These are phyloP conservation scores for Delitschia confertaspora DNA, from an alignment of 495 filamentous ascomycete species.

Conservation along the genomic window DNA sequence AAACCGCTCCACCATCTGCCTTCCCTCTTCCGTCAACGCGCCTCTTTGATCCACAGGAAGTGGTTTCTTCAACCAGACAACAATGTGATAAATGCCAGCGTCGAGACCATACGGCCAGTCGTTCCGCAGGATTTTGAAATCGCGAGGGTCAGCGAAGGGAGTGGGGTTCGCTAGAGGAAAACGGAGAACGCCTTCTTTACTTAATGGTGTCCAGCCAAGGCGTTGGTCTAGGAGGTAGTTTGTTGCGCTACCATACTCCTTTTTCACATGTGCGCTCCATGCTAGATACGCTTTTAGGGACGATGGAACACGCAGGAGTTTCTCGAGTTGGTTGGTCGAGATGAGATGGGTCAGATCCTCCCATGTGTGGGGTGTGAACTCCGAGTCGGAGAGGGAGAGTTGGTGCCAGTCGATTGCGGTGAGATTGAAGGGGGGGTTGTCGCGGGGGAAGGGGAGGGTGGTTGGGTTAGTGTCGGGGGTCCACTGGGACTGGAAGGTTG, in stretches of 20 bases:
- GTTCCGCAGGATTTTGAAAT: constrained; percentile 72
- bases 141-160: constrained; percentile 61
- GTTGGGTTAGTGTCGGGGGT: constrained; percentile 18
- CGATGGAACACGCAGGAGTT: constrained; percentile 72
- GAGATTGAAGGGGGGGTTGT: constrained; percentile 32
- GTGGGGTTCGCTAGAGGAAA: constrained; percentile 44
- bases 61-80: constrained; percentile 56
- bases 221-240: constrained; percentile 66
- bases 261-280: constrained; percentile 63
- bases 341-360: constrained; percentile 29
- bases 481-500: constrained; percentile 18
- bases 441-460: constrained; percentile 19
- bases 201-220: constrained; percentile 55
- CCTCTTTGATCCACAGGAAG: constrained; percentile 52
- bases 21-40: constrained; percentile 61
- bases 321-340: constrained; percentile 59
- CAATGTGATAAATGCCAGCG: constrained; percentile 60
- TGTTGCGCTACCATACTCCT: constrained; percentile 65
- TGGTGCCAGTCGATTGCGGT: constrained; percentile 31
- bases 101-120: constrained; percentile 86
- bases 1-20: constrained; percentile 54
- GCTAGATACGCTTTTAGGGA: constrained; percentile 74
- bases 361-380: constrained; percentile 34
- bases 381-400: constrained; percentile 30
- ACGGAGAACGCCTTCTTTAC: constrained; percentile 31